phyloP scores from a whole-genome alignment of 495 filamentous ascomycete genomes.

The Podospora comata region DNA sequence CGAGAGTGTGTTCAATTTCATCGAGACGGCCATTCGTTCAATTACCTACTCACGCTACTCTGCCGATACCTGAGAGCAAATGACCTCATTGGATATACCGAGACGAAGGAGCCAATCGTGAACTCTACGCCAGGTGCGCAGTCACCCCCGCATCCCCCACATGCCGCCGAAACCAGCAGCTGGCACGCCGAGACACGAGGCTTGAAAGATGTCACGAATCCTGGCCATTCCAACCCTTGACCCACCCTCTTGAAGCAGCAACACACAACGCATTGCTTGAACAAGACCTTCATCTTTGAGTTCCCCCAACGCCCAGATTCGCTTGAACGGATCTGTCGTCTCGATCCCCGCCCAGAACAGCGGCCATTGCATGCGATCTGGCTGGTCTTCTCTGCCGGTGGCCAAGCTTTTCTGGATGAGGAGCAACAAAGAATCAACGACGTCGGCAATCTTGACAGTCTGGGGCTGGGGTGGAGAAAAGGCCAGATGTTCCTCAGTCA shows the following conservation, averaged over 20 bases:
- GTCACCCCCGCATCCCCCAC: background rate
- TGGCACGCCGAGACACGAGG: conserved; percentile 5
- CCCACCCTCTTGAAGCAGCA: conserved; percentile 13
- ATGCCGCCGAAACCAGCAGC: conserved; percentile 3
- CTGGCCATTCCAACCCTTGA: conserved; percentile 19
- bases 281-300: conserved; percentile 33
- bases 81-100: background rate
- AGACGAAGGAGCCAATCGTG: background rate
- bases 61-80: background rate
- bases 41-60: background rate
- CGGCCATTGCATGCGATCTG: conserved; percentile 46
- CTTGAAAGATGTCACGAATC: conserved; percentile 21
- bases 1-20: background rate
- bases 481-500: conserved; percentile 12
- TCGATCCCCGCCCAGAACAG: conserved; percentile 48
- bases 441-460: conserved; percentile 29
- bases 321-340: conserved; percentile 33
- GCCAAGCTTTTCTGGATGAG: conserved; percentile 41
- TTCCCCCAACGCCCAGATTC: conserved; percentile 40
- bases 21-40: background rate
- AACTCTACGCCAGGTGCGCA: background rate
- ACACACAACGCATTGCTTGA: conserved; percentile 12
- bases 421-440: conserved; percentile 35
- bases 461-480: conserved; percentile 22
- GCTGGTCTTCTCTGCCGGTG: conserved; percentile 34